Evolutionary conservation across 768 basidiomycete species (phyloP).

Genomic region (Suillus weaverae): DNA sequence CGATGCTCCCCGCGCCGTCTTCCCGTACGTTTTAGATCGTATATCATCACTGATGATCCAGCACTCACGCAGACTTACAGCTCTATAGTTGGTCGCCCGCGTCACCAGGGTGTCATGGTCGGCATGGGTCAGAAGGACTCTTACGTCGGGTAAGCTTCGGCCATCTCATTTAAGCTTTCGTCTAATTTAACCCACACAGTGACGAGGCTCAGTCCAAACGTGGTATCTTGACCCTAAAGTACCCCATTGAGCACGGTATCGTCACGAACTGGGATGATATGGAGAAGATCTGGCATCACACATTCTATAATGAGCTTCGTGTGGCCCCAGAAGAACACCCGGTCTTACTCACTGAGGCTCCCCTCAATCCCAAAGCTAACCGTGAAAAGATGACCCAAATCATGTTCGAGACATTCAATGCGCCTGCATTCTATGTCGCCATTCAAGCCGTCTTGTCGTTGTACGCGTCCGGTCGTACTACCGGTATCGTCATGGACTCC

Average conservation of each 20-base stretch:
- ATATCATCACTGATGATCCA: not conserved
- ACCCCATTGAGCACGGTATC: slow-evolving; percentile 92
- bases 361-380: slow-evolving; percentile 72
- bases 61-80: slow-evolving; percentile 34
- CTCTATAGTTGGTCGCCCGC: slow-evolving; percentile 92
- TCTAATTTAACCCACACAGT: slow-evolving; percentile 37
- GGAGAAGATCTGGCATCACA: slow-evolving; percentile 99
- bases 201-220: slow-evolving; percentile 94
- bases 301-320: slow-evolving; percentile 85
- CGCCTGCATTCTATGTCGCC: slow-evolving; percentile 72
- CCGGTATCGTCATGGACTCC: slow-evolving; percentile 93
- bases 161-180: slow-evolving; percentile 9
- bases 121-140: slow-evolving; percentile 98
- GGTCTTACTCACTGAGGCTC: slow-evolving; percentile 69
- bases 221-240: slow-evolving; percentile 90
- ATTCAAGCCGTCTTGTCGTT: slow-evolving; percentile 76
- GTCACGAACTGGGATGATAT: slow-evolving; percentile 99
- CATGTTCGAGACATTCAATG: slow-evolving; percentile 81
- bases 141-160: slow-evolving; percentile 73
- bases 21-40: slow-evolving; percentile 67
- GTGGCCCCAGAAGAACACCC: slow-evolving; percentile 79
- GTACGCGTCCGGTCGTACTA: slow-evolving; percentile 94
- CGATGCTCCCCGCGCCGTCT: slow-evolving; percentile 90
- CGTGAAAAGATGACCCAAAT: slow-evolving; percentile 77
- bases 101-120: slow-evolving; percentile 95